Percentiles rank a stretch among this genome's conserved stretches.
Evolutionary conservation across 306 rosid species (phyloP).

Genomic region (Acacia crassicarpa): DNA sequence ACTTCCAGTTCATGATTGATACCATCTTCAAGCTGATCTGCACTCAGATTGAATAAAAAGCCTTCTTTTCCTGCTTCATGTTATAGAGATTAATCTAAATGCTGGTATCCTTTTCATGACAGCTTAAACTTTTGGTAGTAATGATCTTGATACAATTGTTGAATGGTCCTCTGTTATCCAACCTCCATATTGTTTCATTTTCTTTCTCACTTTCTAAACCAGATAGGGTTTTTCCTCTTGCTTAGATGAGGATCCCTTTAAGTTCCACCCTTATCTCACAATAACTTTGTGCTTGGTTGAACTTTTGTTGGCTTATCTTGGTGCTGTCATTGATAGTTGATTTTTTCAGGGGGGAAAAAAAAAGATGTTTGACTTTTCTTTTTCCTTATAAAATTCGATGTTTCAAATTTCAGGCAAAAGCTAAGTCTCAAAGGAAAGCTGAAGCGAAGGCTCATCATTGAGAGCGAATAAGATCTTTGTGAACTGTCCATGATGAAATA

Average conservation of each 20-base stretch:
- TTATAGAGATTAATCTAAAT: neutral
- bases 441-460: constrained; percentile 75
- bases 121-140: neutral
- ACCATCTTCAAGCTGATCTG: neutral
- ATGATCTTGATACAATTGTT: neutral
- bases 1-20: neutral
- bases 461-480: constrained; percentile 32
- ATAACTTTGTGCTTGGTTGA: neutral
- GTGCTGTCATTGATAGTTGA: constrained; percentile 1
- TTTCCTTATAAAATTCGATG: neutral
- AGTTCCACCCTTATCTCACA: neutral
- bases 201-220: constrained; percentile 4
- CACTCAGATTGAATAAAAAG: neutral
- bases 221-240: neutral
- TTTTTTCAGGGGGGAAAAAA: neutral
- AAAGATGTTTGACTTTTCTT: neutral
- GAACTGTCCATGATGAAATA: constrained; percentile 35
- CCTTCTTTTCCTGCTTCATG: neutral
- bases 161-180: neutral
- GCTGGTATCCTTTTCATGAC: neutral
- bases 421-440: constrained; percentile 69
- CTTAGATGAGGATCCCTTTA: neutral
- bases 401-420: constrained; percentile 66
- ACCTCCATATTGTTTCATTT: constrained; percentile 1
- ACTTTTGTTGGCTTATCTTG: constrained; percentile 3